Conservation (phyloP, 2,329 filamentous ascomycete genomes). For the Rasamsonia emersonii region DNA sequence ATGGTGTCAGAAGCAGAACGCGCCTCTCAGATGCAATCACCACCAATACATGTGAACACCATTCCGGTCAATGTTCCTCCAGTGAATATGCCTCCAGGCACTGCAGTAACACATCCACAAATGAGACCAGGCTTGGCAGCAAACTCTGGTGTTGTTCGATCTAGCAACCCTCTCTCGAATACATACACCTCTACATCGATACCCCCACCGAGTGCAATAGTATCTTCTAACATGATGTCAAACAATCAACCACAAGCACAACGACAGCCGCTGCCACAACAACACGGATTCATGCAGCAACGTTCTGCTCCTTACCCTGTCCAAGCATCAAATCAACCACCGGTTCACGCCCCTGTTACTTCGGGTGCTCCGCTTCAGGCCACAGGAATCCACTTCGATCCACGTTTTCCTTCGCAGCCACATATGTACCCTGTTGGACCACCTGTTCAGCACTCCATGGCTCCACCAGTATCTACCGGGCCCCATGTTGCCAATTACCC, state of each 20-base stretch:
- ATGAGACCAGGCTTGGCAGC: too few relatives aligned
- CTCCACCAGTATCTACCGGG: not conserved
- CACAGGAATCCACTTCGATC: too few relatives aligned
- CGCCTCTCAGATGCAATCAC: not conserved
- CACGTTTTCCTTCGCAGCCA: not conserved
- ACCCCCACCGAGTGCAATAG: too few relatives aligned
- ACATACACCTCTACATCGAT: not conserved
- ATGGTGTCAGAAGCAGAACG: not conserved
- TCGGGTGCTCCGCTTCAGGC: too few relatives aligned
- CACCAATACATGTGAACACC: not conserved
- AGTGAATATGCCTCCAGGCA: slow-evolving; percentile 2
- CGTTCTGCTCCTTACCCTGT: not conserved
- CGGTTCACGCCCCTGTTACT: too few relatives aligned
- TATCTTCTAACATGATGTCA: too few relatives aligned
- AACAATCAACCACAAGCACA: slow-evolving; percentile 1
- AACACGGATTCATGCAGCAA: not conserved
- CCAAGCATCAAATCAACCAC: not conserved
- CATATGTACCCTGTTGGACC: not conserved
- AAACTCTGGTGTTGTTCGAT: too few relatives aligned
- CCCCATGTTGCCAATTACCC: not conserved
- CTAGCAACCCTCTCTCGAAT: not conserved
- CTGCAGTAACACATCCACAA: too few relatives aligned
- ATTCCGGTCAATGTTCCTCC: slow-evolving; percentile 1
- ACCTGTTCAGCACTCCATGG: not conserved
- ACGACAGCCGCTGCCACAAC: slow-evolving; percentile 1